Base-by-base conservation (phyloP, 208 protist species). In the Wallacemonas sp. region DNA sequence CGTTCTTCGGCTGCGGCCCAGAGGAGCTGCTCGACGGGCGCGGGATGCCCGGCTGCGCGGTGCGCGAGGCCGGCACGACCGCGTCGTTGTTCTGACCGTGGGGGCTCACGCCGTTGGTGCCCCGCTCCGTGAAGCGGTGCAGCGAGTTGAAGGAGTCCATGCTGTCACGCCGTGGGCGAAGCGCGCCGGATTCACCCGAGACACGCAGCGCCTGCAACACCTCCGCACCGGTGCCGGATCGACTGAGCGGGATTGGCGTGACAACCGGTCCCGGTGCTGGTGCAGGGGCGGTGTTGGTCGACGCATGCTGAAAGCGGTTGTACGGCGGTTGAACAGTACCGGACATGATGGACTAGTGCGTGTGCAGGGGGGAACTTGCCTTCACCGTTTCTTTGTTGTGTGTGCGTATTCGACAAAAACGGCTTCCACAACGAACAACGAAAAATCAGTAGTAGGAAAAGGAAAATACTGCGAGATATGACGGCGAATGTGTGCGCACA, bases 61-160 rank as follows among this genome's bases (percentile, higher is more conserved):
- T 26, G 32, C 52, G 52, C 44, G 9, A 23, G 44, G 44, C 44
- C 5, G 44, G 44, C 44, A 49, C 44, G 19, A 23, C 36, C 36
- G 9, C 36, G 36, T 14, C 14, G 36, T 14, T 41, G 36, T 39
- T n/a, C 32, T 62, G 57, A 3, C 38, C 38, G 39, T 44, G 57
- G 4, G 9, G 5, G 38, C 57, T 44, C 4, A 62, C 11, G 36
- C 57, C 57, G 57, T 62, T 44, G n/a, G 57, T 48, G 2, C 3
- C 6, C 32, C 24, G 57, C 38, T 62, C 36, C 38, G 57, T 48
- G 38, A 65, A 52, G 36, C 60, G 60, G 43, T 65, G 60, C 12
- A 48, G 38, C 4, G 38, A 49, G 60, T 44, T 49, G 43, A 65
- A 65, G n/a, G 38, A 49, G 27, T 65, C 60, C 43, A 65, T 65